Evolutionary conservation across 805 yeast species (phyloP).

Genomic region (Candida boleticola): DNA sequence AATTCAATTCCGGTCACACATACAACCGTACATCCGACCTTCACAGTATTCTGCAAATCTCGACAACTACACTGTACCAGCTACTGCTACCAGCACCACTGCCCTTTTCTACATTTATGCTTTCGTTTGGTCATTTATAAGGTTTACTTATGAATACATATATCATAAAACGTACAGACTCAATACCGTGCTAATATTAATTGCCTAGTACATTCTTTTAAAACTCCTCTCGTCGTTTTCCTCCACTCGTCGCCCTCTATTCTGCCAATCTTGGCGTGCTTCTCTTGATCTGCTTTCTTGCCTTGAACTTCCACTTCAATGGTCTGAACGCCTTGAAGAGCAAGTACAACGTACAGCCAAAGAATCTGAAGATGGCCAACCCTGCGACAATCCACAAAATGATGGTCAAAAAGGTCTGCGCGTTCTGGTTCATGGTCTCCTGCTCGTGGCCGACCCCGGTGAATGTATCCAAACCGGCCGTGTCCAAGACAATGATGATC

Average conservation of each 20-base stretch:
- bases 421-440: slow-evolving; percentile 38
- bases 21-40: no score
- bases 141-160: no score
- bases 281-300: slow-evolving; percentile 12
- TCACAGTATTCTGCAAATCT: no score
- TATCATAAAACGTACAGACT: no score
- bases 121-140: no score
- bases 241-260: neutral
- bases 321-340: slow-evolving; percentile 36
- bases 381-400: slow-evolving; percentile 92
- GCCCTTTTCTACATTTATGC: no score
- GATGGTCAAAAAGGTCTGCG: slow-evolving; percentile 72
- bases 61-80: no score
- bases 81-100: no score
- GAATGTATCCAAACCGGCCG: slow-evolving; percentile 66
- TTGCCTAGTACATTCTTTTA: no score
- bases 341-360: slow-evolving; percentile 69
- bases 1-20: no score
- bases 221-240: no score
- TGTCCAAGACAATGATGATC: slow-evolving; percentile 77
- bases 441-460: slow-evolving; percentile 30
- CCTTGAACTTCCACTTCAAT: slow-evolving; percentile 36
- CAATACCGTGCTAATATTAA: no score
- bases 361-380: slow-evolving; percentile 77
- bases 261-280: neutral